Evolutionary conservation across 1,284 basidiomycete genomes (phyloP).

Genomic region (Cystobasidiaceae sp.): DNA sequence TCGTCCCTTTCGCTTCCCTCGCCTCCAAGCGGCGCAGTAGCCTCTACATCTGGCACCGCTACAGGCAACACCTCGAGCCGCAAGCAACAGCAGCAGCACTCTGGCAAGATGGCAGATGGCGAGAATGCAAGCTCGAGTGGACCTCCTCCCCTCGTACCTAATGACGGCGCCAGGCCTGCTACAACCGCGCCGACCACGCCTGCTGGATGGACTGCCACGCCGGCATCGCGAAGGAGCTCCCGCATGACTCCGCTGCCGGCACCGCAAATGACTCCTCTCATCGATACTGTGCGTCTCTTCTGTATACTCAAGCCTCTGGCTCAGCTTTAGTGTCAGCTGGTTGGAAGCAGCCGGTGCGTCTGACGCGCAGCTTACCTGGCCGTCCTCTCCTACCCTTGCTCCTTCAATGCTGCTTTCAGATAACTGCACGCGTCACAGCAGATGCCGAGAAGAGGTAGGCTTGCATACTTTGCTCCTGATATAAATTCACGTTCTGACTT

Average conservation of each 20-base stretch:
- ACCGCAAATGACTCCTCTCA: conserved; percentile 4
- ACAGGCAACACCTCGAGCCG: neutral
- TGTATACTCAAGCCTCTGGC: neutral
- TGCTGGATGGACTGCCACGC: neutral
- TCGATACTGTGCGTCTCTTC: neutral
- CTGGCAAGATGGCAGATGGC: conserved; percentile 5
- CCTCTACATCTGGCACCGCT: neutral
- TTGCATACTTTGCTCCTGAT: neutral
- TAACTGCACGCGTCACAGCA: conserved; percentile 1
- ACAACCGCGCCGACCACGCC: neutral
- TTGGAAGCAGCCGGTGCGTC: neutral
- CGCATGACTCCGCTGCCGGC: neutral
- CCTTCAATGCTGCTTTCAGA: conserved; percentile 1
- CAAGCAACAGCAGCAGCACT: no score
- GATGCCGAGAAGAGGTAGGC: conserved; percentile 14
- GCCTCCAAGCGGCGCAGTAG: no score
- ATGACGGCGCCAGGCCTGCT: neutral
- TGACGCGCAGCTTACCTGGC: no score
- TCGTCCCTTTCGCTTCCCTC: conserved; percentile 1
- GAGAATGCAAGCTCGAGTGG: no score
- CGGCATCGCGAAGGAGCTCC: neutral
- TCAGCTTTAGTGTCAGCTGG: neutral
- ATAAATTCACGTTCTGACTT: neutral
- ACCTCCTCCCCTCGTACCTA: neutral
- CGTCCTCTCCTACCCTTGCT: neutral